Evolutionary conservation across 176 grass and related monocot species (phyloP), one percentile per base, ranked within the genome.

Genomic region (Oryza nivara): DNA sequence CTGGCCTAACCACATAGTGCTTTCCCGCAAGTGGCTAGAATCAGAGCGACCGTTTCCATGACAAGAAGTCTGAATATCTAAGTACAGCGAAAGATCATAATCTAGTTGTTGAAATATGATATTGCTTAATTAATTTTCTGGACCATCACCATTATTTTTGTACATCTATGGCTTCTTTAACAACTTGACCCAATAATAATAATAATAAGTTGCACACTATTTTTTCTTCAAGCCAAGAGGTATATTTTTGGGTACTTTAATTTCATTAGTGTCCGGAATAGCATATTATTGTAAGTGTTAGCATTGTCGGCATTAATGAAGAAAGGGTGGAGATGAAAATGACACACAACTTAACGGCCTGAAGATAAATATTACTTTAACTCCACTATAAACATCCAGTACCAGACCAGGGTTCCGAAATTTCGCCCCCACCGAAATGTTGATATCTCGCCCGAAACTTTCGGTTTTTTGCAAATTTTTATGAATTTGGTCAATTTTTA

Each of bases 171-270:
- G 26, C 35, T n/a, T 45, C 6, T 58, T 44, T 44, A 61, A 43
- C n/a, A 61, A 61, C 35, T 30, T 61, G 68, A 49, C 41, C 64
- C 51, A 26, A 26, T 2, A 56, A 56, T 56, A 35, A 49, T 67
- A 13, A 68, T 20, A 60, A 78, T 45, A 45, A 45, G 35, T 44
- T 26, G 11, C 58, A 78, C 9, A 3, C 6, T 38, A 61, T 0
- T 76, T 76, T 64, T 76, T 4, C 70, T 65, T 65, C 40, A 3
- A 32, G 38, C 60, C 68, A 82, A 73, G 22, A 20, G 48, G 17
- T 22, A 49, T 8, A 47, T 80, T 74, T 74, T 35, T 9, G 19
- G 7, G 38, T 40, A n/a, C 43, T 75, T 41, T 41, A 41, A 41
- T 75, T 66, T 75, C 11, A 49, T 52, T 52, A 51, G 26, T 67